Conservation (phyloP, 148 eudicot species). For the Chenopodium album region DNA sequence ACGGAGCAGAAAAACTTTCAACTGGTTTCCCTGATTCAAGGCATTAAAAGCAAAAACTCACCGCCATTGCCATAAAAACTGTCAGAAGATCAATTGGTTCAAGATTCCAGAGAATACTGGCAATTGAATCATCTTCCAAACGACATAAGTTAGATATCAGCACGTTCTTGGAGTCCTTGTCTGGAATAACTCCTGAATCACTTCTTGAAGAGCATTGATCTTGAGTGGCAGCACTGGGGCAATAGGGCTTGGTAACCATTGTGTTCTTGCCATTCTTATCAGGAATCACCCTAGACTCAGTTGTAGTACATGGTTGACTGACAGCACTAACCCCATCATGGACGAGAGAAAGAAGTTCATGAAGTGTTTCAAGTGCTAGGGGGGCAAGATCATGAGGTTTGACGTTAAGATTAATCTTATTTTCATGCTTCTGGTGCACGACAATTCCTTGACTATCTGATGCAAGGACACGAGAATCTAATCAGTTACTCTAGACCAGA, state of each 20-base stretch:
- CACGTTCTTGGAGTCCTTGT: conserved; percentile 27
- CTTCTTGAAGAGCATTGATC: conserved; percentile 35
- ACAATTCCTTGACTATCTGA: conserved; percentile 33
- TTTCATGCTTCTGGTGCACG: conserved; percentile 29
- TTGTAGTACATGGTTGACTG: conserved; percentile 31
- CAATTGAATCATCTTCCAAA: conserved; percentile 74
- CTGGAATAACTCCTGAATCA: conserved; percentile 37
- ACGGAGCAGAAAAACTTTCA: background rate
- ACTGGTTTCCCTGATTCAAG: background rate
- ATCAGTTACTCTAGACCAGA: background rate
- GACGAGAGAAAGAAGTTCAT: conserved; percentile 67
- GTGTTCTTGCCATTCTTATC: conserved; percentile 27
- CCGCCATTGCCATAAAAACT: conserved; percentile 73
- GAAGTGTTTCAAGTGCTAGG: conserved; percentile 54
- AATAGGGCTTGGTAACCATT: conserved; percentile 3
- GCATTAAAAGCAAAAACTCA: conserved; percentile 40
- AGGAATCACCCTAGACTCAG: conserved; percentile 37
- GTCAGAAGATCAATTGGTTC: conserved; percentile 57
- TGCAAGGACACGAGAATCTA: conserved; percentile 13
- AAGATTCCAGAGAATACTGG: conserved; percentile 66
- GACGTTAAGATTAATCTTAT: conserved; percentile 32
- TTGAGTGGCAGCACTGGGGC: conserved; percentile 32
- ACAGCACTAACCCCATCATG: conserved; percentile 56
- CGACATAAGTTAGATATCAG: background rate
- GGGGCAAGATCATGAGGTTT: conserved; percentile 64